Percentiles rank a stretch among this genome's conserved stretches.
Evolutionary conservation across 352 stramenopile genomes (phyloP).

Genomic region (Halophytophthora batemanensis): DNA sequence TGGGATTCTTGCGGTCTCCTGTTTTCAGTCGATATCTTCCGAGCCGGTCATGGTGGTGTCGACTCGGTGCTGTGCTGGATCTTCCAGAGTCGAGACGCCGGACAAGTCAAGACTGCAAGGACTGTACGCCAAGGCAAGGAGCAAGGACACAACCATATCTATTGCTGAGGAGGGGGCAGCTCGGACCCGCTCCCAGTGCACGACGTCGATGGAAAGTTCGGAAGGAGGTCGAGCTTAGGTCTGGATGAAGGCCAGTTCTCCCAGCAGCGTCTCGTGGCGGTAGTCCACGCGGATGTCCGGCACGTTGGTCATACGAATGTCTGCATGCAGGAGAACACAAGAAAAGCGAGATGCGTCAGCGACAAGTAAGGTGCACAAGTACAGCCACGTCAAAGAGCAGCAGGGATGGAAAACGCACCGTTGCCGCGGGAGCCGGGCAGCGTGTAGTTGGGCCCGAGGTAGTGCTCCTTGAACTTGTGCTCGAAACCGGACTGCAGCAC

Average conservation of each 20-base stretch:
- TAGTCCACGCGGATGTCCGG: slow-evolving; percentile 92
- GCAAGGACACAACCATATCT: too few relatives aligned
- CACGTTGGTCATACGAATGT: slow-evolving; percentile 95
- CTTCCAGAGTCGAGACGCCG: too few relatives aligned
- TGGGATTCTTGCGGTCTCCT: too few relatives aligned
- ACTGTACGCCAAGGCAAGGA: too few relatives aligned
- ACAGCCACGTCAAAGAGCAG: slow-evolving; percentile 1
- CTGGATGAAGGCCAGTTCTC: slow-evolving; percentile 72
- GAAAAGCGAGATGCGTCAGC: slow-evolving; percentile 10
- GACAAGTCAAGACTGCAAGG: too few relatives aligned
- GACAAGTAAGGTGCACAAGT: background rate
- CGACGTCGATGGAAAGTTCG: too few relatives aligned
- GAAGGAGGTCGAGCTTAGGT: slow-evolving; percentile 23
- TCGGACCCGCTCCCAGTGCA: too few relatives aligned
- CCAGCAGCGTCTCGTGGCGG: slow-evolving; percentile 78
- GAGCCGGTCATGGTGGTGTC: too few relatives aligned
- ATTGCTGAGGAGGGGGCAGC: too few relatives aligned
- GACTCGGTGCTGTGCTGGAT: too few relatives aligned
- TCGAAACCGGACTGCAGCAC: slow-evolving; percentile 98
- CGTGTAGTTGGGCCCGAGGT: slow-evolving; percentile 92
- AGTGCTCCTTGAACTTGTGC: slow-evolving; percentile 97
- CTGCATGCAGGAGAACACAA: slow-evolving; percentile 27
- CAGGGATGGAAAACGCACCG: slow-evolving; percentile 30
- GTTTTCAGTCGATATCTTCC: too few relatives aligned
- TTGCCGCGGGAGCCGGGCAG: slow-evolving; percentile 70